Evolutionary conservation across 2,329 filamentous ascomycete genomes (phyloP).

Genomic region (Colletotrichum magnum): DNA sequence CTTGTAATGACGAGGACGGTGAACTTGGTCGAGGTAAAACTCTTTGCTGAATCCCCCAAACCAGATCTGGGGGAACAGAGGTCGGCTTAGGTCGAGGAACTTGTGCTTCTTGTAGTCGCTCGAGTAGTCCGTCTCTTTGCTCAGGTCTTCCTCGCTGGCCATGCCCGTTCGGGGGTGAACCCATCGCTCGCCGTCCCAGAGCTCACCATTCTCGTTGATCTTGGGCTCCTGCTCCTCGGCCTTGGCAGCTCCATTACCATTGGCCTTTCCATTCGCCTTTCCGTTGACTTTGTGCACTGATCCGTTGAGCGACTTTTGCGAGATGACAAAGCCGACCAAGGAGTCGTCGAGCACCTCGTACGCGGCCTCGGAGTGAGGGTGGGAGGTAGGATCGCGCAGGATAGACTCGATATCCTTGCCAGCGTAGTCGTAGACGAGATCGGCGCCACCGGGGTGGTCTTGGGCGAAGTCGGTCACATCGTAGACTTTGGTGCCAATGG

Average conservation of each 20-base stretch:
- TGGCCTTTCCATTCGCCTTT: conserved; percentile 49
- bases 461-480: conserved; percentile 94
- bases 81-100: conserved; percentile 90
- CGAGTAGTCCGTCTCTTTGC: conserved; percentile 82
- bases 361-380: conserved; percentile 90
- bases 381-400: conserved; percentile 85
- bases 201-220: conserved; percentile 45
- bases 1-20: conserved; percentile 95
- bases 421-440: conserved; percentile 90
- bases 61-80: conserved; percentile 91
- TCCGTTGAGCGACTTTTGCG: conserved; percentile 65
- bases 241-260: conserved; percentile 53
- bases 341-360: conserved; percentile 95
- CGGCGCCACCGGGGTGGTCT: conserved; percentile 90
- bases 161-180: conserved; percentile 83
- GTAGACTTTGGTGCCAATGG: conserved; percentile 90
- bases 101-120: conserved; percentile 91
- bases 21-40: conserved; percentile 98
- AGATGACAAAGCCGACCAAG: conserved; percentile 83
- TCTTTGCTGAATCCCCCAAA: conserved; percentile 88
- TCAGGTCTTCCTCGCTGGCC: conserved; percentile 89
- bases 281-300: conserved; percentile 49
- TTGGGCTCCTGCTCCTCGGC: conserved; percentile 48
- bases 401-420: conserved; percentile 89
- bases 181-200: conserved; percentile 43